Base-by-base conservation (phyloP, 192 early-diverging fungal species). In the Coemansia sp. region DNA sequence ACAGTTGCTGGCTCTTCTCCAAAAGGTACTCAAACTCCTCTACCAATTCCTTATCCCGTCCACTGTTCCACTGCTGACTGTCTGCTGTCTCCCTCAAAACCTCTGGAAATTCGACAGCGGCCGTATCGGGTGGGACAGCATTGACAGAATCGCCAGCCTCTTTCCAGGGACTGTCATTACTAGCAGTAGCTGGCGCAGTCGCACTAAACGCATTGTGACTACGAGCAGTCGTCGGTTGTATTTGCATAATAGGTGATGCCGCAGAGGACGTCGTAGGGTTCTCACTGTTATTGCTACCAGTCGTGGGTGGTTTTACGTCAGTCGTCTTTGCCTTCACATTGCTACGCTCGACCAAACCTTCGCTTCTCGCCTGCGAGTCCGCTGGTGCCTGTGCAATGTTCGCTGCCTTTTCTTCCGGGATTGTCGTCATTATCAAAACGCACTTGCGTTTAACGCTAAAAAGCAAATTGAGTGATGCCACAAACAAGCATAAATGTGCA, bases 1-100 rank as follows among this genome's bases (percentile, higher is more conserved):
- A 98, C 46, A 97, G 76, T 71, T 95, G 94, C 73, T 98, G 97
- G 65, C 92, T 94, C 78, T 97, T 98, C 68, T 98, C 97, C 11
- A 97, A 78, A 36, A 98, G 74, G 69, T 95, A 97, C 61, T 94
- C 92, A 63, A 96, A 98, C 75, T 98, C 94, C 56, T 91, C 88
- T 0, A 90, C 90, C 5, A 84, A 55, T 32, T 86, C 83, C 30
- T 71, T 74, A 57, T 77, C 80, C 11, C 77, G 78, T 55, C 85
- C 68, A 20, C 63, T 66, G n/a, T 42, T 66, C 9, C 39, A 46
- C n/a, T 36, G 25, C 50, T 30, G 52, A 9, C 25, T 33, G 24
- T 46, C 52, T 56, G 32, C 63, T 24, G 63, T 30, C 14, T 27
- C 51, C 21, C 50, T 25, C 9, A 31, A 7, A 33, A 17, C 21